Evolutionary conservation across 2,329 filamentous ascomycete species (phyloP).

Genomic region (Colletotrichum musae): DNA sequence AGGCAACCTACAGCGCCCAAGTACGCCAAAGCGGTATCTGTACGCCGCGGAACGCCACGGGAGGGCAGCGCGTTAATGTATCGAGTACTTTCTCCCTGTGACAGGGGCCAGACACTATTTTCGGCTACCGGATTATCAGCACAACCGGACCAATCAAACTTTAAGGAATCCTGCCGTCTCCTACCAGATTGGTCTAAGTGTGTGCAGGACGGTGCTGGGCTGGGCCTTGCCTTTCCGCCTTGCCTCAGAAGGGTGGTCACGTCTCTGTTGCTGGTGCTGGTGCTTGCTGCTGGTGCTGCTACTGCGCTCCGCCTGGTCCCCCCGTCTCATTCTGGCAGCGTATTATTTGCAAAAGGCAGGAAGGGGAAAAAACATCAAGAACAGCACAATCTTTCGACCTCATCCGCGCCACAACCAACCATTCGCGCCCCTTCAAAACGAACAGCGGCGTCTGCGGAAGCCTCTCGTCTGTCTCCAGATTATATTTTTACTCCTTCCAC

Average conservation of each 20-base stretch:
- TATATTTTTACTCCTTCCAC: conserved; percentile 11
- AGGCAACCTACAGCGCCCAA: background rate
- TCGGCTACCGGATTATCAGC: conserved; percentile 49
- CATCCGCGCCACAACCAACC: conserved; percentile 25
- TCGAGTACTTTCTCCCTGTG: conserved; percentile 14
- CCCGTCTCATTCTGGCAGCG: conserved; percentile 10
- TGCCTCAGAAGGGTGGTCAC: conserved; percentile 41
- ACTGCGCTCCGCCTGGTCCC: conserved; percentile 25
- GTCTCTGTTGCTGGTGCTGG: conserved; percentile 7
- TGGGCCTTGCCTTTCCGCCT: conserved; percentile 42
- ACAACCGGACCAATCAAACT: conserved; percentile 47
- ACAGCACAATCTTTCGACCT: conserved; percentile 32
- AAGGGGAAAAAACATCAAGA: conserved; percentile 32
- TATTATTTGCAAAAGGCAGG: conserved; percentile 42
- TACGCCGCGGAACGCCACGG: conserved; percentile 20
- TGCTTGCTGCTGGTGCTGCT: conserved; percentile 30
- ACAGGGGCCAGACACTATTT: conserved; percentile 30
- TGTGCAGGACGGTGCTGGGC: conserved; percentile 39
- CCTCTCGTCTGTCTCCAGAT: conserved; percentile 18
- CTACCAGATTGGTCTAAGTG: conserved; percentile 49
- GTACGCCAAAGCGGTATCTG: background rate
- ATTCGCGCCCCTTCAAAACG: conserved; percentile 28
- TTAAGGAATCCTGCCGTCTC: conserved; percentile 37
- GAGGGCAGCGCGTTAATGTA: conserved; percentile 26
- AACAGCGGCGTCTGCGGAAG: conserved; percentile 30